These are phyloP conservation scores for Russula lepida DNA, from an alignment of 768 basidiomycete species.

Conservation along the genomic window DNA sequence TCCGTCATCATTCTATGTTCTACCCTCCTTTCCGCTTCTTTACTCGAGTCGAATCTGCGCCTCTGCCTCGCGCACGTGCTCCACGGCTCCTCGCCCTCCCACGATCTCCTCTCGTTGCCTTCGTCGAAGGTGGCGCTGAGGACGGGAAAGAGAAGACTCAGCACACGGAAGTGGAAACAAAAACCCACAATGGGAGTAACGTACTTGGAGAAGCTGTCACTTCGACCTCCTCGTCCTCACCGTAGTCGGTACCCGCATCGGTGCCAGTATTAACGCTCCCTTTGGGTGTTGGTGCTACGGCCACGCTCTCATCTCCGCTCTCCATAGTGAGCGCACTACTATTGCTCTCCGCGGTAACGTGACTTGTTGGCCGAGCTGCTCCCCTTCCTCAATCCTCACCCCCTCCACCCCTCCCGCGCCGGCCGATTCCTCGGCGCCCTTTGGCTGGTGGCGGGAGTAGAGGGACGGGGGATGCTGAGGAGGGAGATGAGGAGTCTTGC, in stretches of 20 bases:
- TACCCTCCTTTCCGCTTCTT: conserved; percentile 15
- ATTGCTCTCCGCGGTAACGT: conserved; percentile 78
- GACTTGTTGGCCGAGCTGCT: conserved; percentile 47
- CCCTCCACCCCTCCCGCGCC: conserved; percentile 30
- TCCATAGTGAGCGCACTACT: conserved; percentile 79
- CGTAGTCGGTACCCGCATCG: conserved; percentile 59
- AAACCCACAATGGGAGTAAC: neutral
- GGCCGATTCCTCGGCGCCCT: conserved; percentile 34
- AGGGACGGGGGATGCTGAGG: conserved; percentile 44
- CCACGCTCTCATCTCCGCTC: conserved; percentile 63
- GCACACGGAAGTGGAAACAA: neutral
- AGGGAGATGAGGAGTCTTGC: conserved; percentile 53
- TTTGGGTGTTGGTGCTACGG: conserved; percentile 45
- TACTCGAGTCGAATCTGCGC: conserved; percentile 6
- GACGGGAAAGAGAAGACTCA: neutral
- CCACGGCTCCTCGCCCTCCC: conserved; percentile 10
- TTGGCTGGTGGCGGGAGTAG: conserved; percentile 38
- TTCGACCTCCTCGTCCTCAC: conserved; percentile 51
- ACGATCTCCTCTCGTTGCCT: conserved; percentile 15
- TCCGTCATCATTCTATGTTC: neutral
- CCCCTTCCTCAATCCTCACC: too few species aligned
- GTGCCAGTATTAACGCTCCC: conserved; percentile 66
- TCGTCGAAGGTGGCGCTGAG: conserved; percentile 11
- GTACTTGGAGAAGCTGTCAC: conserved; percentile 26
- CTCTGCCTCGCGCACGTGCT: conserved; percentile 14